Base-by-base conservation (phyloP, 2,329 filamentous ascomycete genomes). In the Ophiostoma triangulosporum region DNA sequence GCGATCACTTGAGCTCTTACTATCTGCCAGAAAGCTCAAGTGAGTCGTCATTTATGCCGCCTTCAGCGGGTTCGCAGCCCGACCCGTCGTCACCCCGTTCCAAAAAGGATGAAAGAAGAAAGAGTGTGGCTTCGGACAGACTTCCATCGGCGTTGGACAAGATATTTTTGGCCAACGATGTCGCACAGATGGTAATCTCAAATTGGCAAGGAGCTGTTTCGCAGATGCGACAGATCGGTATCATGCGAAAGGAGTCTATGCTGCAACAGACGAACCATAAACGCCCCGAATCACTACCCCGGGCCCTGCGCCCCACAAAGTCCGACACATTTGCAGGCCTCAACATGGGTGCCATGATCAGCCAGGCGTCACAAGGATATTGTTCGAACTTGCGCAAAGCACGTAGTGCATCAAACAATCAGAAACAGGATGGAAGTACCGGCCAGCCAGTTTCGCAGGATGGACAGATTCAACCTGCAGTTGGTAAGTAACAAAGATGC, bases 191-290 rank as follows among this genome's bases (percentile, higher is more conserved):
- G 80, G 66, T 86, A 5, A 78, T 85, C 49, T 68, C 73, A 1
- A 74, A 83, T 57, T 86, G 82, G 83, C 70, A 76, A 55, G 79
- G 83, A 48, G 71, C 84, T 11, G 77, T 83, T 43, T 69, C 73
- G 36, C 76, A 85, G 54, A 74, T 84, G 69, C 75, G 69, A 54
- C 71, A 67, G 40, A 61, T 82, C 1, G 66, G 65, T 11, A 64
- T 66, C 8, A 59, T 70, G 50, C 48, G 54, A 11, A 58, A 57
- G 20, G 55, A 56, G n/a, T 54, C 53, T 6, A 27, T 51, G 35
- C 46, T 51, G 11, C 54, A 54, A 6, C 51, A 46, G 27, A 20
- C 36, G 15, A 35, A 51, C 7, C 51, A 51, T 9, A 50, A 53
- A 17, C 29, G 22, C 3, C 4, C 12, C 1, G 50, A 51, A n/a